Evolutionary conservation across 225 moss, liverwort and hornwort genomes (phyloP).

Genomic region (Pleurozium schreberi): DNA sequence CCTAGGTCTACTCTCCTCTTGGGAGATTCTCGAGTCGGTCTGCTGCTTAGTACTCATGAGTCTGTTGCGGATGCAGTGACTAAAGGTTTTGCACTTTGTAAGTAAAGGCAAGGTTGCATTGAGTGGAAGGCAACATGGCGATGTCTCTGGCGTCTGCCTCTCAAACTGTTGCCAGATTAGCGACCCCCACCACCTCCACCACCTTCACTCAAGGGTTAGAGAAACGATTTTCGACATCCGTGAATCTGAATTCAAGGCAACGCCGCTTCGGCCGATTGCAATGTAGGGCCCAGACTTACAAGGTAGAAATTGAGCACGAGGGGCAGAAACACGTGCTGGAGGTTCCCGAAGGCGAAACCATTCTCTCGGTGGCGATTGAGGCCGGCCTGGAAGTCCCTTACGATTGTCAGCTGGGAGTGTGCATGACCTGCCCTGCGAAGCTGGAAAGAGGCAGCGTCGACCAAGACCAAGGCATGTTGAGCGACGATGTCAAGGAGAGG

Average conservation of each 20-base stretch:
- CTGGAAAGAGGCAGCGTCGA: constrained; percentile 63
- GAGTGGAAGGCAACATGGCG: constrained; percentile 25
- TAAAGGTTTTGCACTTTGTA: not conserved
- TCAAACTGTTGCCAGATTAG: constrained; percentile 29
- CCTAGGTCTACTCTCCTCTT: not conserved
- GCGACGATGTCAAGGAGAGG: constrained; percentile 74
- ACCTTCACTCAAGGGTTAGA: not conserved
- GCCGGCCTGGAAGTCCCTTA: constrained; percentile 58
- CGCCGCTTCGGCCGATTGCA: constrained; percentile 14
- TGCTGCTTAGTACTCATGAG: not conserved
- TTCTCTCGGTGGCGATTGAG: constrained; percentile 65
- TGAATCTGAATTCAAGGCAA: not conserved
- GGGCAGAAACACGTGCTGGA: constrained; percentile 55
- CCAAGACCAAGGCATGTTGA: constrained; percentile 91
- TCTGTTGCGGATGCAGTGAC: constrained; percentile 11
- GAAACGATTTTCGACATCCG: not conserved
- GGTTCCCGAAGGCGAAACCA: constrained; percentile 73
- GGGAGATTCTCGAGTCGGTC: not conserved
- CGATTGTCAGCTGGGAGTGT: constrained; percentile 93
- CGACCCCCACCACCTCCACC: not conserved
- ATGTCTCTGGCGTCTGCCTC: constrained; percentile 30
- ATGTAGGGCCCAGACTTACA: constrained; percentile 57
- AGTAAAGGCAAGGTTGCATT: not conserved
- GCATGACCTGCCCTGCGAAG: constrained; percentile 98
- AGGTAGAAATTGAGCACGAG: constrained; percentile 64